Base-by-base conservation (phyloP, 208 protist genomes). In the Endotrypanum monterogeii region DNA sequence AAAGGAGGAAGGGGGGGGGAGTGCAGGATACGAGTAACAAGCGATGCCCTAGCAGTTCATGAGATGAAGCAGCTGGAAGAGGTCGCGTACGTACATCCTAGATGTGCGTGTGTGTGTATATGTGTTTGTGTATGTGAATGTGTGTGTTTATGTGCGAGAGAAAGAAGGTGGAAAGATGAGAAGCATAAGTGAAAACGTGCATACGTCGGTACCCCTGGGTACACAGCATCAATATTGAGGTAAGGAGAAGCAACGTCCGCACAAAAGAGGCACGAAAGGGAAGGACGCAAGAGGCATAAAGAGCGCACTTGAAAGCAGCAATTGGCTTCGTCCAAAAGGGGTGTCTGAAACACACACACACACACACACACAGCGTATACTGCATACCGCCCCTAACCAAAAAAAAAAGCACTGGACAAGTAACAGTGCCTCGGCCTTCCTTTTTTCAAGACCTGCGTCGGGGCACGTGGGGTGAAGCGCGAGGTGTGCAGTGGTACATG, bases 111-210 rank as follows among this genome's bases (percentile, higher is more conserved):
- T 55, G 3, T 11, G 39, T 25, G 14, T 23, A 28, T 35, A 5
- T n/a, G 62, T 16, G 44, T 28, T 5, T 30, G 52, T 57, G 54
- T 57, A 20, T 32, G 23, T 28, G 25, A n/a, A n/a, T n/a, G n/a
- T n/a, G n/a, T n/a, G n/a, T n/a, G n/a, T n/a, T n/a, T n/a, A n/a
- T 9, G 20, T 8, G 37, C 23, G 7, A 9, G 39, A 25, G n/a
- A 39, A 51, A 28, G 4, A 20, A 57, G 52, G 63, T 39, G 23
- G 18, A n/a, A 52, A 58, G n/a, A 61, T n/a, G 23, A 67, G 35
- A 58, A 20, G 44, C 8, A 48, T 48, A 81, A 54, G 82, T 28
- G 20, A 30, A 35, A 39, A 37, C 30, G n/a, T 23, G 50, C 50
- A 65, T 73, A 48, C 6, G 37, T 65, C 28, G 8, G 9, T 39